Conservation (phyloP, 257 asterid genomes). For the Capsicum rhomboideum region DNA sequence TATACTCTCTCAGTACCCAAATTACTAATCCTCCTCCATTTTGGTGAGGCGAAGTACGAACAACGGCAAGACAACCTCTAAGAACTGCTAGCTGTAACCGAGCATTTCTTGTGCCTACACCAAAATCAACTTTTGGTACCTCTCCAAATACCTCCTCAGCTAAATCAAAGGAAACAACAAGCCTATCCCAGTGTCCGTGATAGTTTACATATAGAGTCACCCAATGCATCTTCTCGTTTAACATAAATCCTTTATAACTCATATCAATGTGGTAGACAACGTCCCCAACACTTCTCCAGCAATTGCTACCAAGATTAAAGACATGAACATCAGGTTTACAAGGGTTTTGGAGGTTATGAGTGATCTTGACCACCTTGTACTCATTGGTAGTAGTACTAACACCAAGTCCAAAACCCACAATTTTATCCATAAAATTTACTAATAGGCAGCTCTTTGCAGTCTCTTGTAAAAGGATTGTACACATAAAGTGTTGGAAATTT, state of each 20-base stretch:
- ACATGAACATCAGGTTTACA: slow-evolving; percentile 24
- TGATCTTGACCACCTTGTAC: slow-evolving; percentile 36
- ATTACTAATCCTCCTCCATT: too few species aligned
- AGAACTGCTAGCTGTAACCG: slow-evolving; percentile 18
- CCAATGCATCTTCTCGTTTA: slow-evolving; percentile 22
- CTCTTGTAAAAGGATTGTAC: too few species aligned
- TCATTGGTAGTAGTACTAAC: slow-evolving; percentile 11
- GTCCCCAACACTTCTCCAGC: neutral
- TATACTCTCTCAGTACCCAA: too few species aligned
- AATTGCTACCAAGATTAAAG: neutral
- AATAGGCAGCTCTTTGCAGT: too few species aligned
- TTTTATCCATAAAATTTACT: too few species aligned
- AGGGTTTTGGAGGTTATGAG: too few species aligned
- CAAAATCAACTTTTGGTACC: neutral
- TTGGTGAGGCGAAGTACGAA: neutral
- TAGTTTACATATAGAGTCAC: neutral
- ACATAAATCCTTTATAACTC: neutral
- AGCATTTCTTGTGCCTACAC: neutral
- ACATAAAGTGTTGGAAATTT: too few species aligned
- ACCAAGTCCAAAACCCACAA: slow-evolving; percentile 29
- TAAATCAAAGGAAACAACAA: slow-evolving; percentile 16
- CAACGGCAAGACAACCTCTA: slow-evolving; percentile 18
- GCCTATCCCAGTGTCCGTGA: neutral
- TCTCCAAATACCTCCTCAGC: slow-evolving; percentile 3
- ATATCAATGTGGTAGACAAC: neutral